Conservation (phyloP, 2,329 filamentous ascomycete genomes). For the Dothideomycetes sp. region DNA sequence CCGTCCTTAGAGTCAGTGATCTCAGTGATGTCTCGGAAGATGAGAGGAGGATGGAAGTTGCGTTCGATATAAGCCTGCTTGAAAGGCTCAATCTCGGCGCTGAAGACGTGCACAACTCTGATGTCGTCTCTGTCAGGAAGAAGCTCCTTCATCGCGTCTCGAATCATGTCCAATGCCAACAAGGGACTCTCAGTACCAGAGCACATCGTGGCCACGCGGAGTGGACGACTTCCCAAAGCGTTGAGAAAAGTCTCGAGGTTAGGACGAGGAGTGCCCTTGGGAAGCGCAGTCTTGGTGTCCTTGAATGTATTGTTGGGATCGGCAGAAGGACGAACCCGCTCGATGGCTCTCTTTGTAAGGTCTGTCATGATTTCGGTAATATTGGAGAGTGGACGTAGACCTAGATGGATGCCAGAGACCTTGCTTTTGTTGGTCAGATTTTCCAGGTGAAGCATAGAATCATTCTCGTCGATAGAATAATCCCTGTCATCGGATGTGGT, state of each 20-base stretch:
- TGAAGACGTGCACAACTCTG: constrained; percentile 33
- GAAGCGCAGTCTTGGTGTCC: too few species aligned
- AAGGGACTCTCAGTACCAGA: constrained; percentile 71
- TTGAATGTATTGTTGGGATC: too few species aligned
- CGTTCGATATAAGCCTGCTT: constrained; percentile 42
- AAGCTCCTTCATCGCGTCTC: constrained; percentile 27
- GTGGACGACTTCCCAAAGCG: constrained; percentile 27
- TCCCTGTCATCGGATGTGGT: too few species aligned
- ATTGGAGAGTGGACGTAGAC: constrained; percentile 38
- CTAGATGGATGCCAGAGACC: constrained; percentile 23
- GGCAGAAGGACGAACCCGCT: constrained; percentile 15
- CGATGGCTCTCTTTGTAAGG: constrained; percentile 33
- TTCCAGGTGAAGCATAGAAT: too few species aligned
- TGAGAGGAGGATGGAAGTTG: constrained; percentile 34
- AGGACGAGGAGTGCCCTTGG: neutral
- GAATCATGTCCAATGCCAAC: constrained; percentile 52
- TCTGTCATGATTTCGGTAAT: constrained; percentile 43
- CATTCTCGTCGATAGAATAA: too few species aligned
- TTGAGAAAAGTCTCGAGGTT: constrained; percentile 28
- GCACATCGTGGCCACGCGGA: constrained; percentile 62
- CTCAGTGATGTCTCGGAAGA: constrained; percentile 39
- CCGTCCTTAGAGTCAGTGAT: constrained; percentile 23
- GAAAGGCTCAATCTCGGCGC: constrained; percentile 37
- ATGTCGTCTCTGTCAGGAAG: constrained; percentile 14
- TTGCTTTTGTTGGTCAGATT: constrained; percentile 1